Base-by-base conservation (phyloP, 108 stramenopile species). In the Aureococcus anophagefferens region DNA sequence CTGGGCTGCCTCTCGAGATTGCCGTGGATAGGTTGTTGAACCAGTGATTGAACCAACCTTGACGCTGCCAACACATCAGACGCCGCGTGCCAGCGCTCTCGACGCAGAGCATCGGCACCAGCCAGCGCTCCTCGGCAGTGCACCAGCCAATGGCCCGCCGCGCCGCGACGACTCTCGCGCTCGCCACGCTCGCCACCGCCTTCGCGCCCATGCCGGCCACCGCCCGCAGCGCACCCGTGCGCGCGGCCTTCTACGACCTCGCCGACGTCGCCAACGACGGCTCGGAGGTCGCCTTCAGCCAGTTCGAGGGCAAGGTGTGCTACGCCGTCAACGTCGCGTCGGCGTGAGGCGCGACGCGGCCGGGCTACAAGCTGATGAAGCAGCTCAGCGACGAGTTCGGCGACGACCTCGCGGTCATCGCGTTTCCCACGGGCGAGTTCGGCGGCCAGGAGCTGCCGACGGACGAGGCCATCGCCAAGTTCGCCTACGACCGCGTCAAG, bases 251-350 rank as follows among this genome's bases (percentile, higher is more conserved):
- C 66, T 66, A 66, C 66, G 66, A 11, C 35, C 32, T 66, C 31
- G 25, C 9, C 31, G 66, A 66, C n/a, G 17, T 35, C 66, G 66
- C 33, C 66, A 35, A 32, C 32, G 5, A 11, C 66, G 66, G 66
- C 11, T 29, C 36, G n/a, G 33, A 21, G n/a, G 67, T 68, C 21
- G 17, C 30, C 4, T 68, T 68, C 67, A 7, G 4, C 5, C 36
- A 21, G n/a, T 68, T 68, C 67, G 28, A 68, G 44, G 67, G 67
- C 67, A 68, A 68, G 28, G 67, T 68, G 15, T 35, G 36, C 67
- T 68, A 45, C 67, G 36, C 37, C 18, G 40, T 45, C 1, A 68
- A 68, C 67, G 67, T 68, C 21, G 67, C 67, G 3, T 44, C 37
- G 33, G 29, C n/a, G 11, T 68, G 67, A 68, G 67, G 67, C 67